These are phyloP conservation scores for Usnea hakonensis DNA, from an alignment of 495 filamentous ascomycete species.

Conservation along the genomic window DNA sequence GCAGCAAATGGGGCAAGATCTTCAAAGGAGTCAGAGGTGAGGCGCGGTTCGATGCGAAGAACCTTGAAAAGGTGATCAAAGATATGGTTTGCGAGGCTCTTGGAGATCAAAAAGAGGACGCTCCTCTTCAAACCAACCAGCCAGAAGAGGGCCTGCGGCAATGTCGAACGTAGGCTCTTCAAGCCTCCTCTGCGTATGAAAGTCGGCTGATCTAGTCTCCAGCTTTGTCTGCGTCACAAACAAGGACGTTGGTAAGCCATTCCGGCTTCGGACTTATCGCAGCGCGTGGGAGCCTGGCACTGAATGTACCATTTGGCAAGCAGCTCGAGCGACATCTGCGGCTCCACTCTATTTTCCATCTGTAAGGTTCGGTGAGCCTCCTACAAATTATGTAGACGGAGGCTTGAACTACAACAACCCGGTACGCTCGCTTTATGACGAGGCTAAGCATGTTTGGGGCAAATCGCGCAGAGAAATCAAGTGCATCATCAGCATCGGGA, in stretches of 20 bases:
- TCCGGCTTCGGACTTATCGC: constrained; percentile 2
- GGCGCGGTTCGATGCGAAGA: not conserved
- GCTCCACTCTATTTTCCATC: constrained; percentile 88
- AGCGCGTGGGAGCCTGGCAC: constrained; percentile 8
- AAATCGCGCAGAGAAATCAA: not conserved
- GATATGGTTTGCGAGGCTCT: not conserved
- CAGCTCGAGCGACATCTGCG: constrained; percentile 80
- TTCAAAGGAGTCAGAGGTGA: constrained; percentile 6
- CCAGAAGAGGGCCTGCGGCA: not conserved
- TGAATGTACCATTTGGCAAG: constrained; percentile 81
- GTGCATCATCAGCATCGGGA: constrained; percentile 3
- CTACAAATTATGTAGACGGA: constrained; percentile 8
- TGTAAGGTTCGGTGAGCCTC: constrained; percentile 60
- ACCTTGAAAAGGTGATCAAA: constrained; percentile 1
- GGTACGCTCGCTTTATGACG: constrained; percentile 8
- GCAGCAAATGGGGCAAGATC: constrained; percentile 5
- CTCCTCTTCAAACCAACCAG: not conserved
- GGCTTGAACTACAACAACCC: constrained; percentile 6
- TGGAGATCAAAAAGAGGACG: not conserved
- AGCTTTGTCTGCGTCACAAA: constrained; percentile 8
- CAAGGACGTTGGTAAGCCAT: not conserved
- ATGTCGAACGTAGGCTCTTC: not conserved
- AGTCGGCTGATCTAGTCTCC: not conserved
- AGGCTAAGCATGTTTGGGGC: constrained; percentile 3
- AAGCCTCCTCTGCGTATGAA: not conserved